phyloP scores from a whole-genome alignment of 2,329 filamentous ascomycete species.

The Beauveria bassiana region DNA sequence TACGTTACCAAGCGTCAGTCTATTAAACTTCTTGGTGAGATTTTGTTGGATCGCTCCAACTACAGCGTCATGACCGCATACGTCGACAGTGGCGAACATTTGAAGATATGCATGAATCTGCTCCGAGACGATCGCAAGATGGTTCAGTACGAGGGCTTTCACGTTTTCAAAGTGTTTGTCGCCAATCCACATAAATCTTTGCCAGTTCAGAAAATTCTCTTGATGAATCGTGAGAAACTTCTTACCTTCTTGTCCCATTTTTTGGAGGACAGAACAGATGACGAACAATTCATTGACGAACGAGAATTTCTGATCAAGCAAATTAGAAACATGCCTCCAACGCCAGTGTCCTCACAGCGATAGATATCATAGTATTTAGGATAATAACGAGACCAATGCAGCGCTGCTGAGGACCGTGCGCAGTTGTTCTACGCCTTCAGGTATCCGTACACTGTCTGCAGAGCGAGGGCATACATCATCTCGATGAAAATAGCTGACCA shows the following conservation, averaged over 20 bases:
- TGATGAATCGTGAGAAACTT: slow-evolving; percentile 92
- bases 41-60: slow-evolving; percentile 88
- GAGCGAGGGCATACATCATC: too few species aligned
- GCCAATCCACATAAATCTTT: slow-evolving; percentile 98
- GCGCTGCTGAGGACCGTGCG: not conserved
- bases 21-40: slow-evolving; percentile 93
- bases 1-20: slow-evolving; percentile 98
- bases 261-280: slow-evolving; percentile 88
- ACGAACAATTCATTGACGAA: slow-evolving; percentile 98
- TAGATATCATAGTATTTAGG: slow-evolving; percentile 14
- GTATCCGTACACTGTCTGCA: too few species aligned
- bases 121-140: slow-evolving; percentile 93
- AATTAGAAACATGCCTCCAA: slow-evolving; percentile 62
- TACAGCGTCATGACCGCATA: slow-evolving; percentile 98
- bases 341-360: slow-evolving; percentile 46
- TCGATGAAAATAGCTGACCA: too few species aligned
- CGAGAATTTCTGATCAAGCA: slow-evolving; percentile 95
- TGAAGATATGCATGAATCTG: slow-evolving; percentile 98
- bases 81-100: slow-evolving; percentile 87
- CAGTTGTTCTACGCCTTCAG: too few species aligned
- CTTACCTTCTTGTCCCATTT: slow-evolving; percentile 86
- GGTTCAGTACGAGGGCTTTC: slow-evolving; percentile 98
- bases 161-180: slow-evolving; percentile 99
- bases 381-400: not conserved
- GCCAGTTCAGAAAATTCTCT: slow-evolving; percentile 87